These are phyloP conservation scores for Austropuccinia psidii DNA, from an alignment of 1,284 basidiomycete species.

Conservation along the genomic window DNA sequence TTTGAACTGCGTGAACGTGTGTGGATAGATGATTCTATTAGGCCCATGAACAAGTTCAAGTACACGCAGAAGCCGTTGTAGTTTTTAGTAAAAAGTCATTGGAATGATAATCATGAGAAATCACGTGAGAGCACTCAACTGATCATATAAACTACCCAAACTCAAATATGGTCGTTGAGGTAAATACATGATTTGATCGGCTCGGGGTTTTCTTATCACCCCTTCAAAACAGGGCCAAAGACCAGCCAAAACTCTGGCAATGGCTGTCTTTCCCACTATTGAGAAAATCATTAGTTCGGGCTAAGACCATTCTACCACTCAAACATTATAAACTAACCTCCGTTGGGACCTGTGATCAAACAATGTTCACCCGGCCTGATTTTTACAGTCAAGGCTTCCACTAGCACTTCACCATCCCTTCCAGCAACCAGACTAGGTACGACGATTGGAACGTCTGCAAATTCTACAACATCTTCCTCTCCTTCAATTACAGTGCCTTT, in stretches of 20 bases:
- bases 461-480: slow-evolving; percentile 52
- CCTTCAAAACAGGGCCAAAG: slow-evolving; percentile 63
- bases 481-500: slow-evolving; percentile 48
- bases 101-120: background rate
- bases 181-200: slow-evolving; percentile 67
- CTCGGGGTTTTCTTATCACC: slow-evolving; percentile 49
- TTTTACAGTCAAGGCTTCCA: slow-evolving; percentile 64
- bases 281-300: background rate
- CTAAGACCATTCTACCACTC: background rate
- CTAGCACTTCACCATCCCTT: slow-evolving; percentile 58
- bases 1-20: slow-evolving; percentile 69
- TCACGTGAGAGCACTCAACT: too few species aligned
- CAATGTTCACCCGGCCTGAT: slow-evolving; percentile 75
- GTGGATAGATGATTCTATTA: slow-evolving; percentile 64
- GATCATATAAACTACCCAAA: slow-evolving; percentile 75
- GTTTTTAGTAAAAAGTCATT: background rate
- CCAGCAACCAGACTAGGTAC: slow-evolving; percentile 57
- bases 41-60: too few species aligned
- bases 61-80: background rate
- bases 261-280: slow-evolving; percentile 74
- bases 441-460: slow-evolving; percentile 67
- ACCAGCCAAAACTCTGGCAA: slow-evolving; percentile 81
- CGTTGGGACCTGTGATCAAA: slow-evolving; percentile 77
- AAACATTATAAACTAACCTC: slow-evolving; percentile 36
- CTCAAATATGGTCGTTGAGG: slow-evolving; percentile 90